Conservation (phyloP, 768 basidiomycete species). For the Hemileccinum impolitum region DNA sequence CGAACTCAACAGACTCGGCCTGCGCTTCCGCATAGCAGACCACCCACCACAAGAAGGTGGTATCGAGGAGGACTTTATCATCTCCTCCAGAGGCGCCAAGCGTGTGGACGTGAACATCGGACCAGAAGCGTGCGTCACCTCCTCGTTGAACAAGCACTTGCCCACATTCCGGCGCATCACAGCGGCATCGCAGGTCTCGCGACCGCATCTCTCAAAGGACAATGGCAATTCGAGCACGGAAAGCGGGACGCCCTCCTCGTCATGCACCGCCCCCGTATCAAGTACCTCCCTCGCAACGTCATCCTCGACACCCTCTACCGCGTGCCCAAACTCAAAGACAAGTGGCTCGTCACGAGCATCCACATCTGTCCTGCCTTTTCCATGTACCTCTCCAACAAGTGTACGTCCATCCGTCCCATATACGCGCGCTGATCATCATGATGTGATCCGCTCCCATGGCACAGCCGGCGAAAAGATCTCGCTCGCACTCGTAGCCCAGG, state of each 20-base stretch:
- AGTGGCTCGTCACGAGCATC: conserved; percentile 31
- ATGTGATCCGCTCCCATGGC: no score
- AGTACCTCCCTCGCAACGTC: conserved; percentile 18
- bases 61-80: conserved; percentile 22
- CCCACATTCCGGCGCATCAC: no score
- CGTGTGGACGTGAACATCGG: conserved; percentile 6
- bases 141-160: neutral
- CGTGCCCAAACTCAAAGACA: conserved; percentile 26
- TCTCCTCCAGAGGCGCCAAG: conserved; percentile 25
- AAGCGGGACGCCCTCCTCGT: conserved; percentile 34
- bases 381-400: conserved; percentile 32
- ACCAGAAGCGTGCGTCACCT: conserved; percentile 25
- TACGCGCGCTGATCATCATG: no score
- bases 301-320: conserved; percentile 25
- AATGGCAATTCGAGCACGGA: conserved; percentile 33
- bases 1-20: conserved; percentile 8
- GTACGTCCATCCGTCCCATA: conserved; percentile 6
- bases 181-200: conserved; percentile 26
- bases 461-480: conserved; percentile 26
- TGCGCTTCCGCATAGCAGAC: conserved; percentile 6
- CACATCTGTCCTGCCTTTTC: conserved; percentile 33
- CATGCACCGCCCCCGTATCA: conserved; percentile 29
- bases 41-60: conserved; percentile 11
- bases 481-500: conserved; percentile 16
- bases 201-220: conserved; percentile 30